Conservation (phyloP, 1,284 basidiomycete genomes). For the Psilocybe mexicana region DNA sequence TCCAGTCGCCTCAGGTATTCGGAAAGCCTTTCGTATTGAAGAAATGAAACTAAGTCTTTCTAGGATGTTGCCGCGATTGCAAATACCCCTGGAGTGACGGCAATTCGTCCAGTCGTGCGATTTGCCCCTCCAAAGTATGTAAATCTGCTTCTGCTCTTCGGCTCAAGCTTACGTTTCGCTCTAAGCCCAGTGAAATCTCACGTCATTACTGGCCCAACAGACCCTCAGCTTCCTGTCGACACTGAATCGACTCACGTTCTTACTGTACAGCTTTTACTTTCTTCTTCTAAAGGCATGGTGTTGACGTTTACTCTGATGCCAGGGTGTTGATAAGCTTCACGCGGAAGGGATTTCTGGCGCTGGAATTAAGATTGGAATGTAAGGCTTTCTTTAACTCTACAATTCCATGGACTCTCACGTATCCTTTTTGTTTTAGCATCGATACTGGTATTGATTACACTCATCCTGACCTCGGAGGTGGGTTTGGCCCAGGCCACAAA, state of each 20-base stretch:
- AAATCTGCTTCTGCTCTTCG: neutral
- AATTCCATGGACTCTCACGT: neutral
- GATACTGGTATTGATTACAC: slow-evolving; percentile 40
- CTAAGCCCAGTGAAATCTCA: slow-evolving; percentile 33
- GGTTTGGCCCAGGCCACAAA: slow-evolving; percentile 62
- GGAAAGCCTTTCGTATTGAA: neutral
- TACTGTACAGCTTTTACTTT: slow-evolving; percentile 31
- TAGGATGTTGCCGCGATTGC: slow-evolving; percentile 36
- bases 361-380: slow-evolving; percentile 49
- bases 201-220: slow-evolving; percentile 33
- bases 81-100: slow-evolving; percentile 36
- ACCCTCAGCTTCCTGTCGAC: slow-evolving; percentile 38
- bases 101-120: slow-evolving; percentile 38
- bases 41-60: neutral
- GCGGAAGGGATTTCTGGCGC: slow-evolving; percentile 42
- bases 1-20: slow-evolving; percentile 2
- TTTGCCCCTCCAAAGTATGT: slow-evolving; percentile 35
- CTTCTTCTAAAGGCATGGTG: neutral
- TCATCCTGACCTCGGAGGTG: slow-evolving; percentile 63
- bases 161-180: neutral
- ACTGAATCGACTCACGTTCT: slow-evolving; percentile 39
- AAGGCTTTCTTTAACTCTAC: slow-evolving; percentile 15
- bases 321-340: slow-evolving; percentile 50
- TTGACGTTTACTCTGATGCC: neutral
- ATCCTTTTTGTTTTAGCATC: slow-evolving; percentile 15